These are phyloP conservation scores for Angomonas ambiguus DNA, from an alignment of 208 protist species.

Conservation along the genomic window DNA sequence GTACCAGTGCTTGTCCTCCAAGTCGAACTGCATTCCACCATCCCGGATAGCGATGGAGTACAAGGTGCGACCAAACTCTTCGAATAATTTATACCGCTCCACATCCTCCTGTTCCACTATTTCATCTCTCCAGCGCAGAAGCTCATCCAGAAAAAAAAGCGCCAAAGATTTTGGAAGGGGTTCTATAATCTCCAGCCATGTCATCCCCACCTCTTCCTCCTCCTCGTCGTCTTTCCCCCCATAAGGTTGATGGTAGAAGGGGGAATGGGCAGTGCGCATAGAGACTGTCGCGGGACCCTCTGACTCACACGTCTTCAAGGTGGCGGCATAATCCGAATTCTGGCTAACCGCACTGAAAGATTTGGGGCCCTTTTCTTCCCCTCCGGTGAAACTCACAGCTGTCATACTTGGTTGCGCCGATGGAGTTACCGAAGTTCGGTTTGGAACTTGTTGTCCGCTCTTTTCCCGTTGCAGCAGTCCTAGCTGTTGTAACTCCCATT, in stretches of 20 bases:
- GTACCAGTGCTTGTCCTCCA: constrained; percentile 52
- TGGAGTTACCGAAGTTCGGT: not conserved
- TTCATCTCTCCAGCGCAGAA: constrained; percentile 44
- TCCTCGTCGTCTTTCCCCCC: not conserved
- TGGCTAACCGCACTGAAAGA: not conserved
- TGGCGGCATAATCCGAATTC: not conserved
- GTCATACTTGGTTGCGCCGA: too few relatives aligned
- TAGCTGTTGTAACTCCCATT: constrained; percentile 54
- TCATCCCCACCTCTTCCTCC: constrained; percentile 10
- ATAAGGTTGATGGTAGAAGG: not conserved
- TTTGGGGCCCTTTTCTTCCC: too few relatives aligned
- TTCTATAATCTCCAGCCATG: constrained; percentile 32
- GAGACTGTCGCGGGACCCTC: constrained; percentile 6
- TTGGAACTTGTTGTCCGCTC: not conserved
- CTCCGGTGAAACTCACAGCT: too few relatives aligned
- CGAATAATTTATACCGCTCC: constrained; percentile 37
- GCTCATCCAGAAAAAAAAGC: constrained; percentile 62
- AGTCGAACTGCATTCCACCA: constrained; percentile 15
- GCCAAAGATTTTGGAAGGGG: constrained; percentile 25
- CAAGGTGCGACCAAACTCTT: constrained; percentile 19
- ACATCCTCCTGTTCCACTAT: constrained; percentile 28
- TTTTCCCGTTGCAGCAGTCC: constrained; percentile 6
- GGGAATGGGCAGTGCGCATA: constrained; percentile 1
- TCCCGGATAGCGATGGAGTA: constrained; percentile 6
- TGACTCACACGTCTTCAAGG: constrained; percentile 39